phyloP scores from a whole-genome alignment of 306 rosid genomes.

The Adenanthera pavonina region DNA sequence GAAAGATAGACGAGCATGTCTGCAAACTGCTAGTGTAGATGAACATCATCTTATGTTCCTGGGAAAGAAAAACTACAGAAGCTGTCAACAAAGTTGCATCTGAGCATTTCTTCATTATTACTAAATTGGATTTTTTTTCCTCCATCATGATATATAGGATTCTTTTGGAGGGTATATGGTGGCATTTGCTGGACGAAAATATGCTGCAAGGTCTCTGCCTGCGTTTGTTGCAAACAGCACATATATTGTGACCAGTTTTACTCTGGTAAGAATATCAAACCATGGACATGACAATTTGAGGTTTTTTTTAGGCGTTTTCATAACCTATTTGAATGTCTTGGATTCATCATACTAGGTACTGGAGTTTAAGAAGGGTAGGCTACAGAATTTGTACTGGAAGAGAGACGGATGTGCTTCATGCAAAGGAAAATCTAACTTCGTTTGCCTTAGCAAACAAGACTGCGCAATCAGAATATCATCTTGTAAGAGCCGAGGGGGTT shows the following conservation, averaged over 20 bases:
- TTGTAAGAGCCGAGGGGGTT: slow-evolving; percentile 67
- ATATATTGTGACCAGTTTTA: slow-evolving; percentile 65
- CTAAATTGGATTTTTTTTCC: background rate
- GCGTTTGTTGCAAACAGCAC: slow-evolving; percentile 70
- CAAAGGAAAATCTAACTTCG: slow-evolving; percentile 56
- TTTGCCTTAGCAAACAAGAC: slow-evolving; percentile 76
- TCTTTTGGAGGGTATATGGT: slow-evolving; percentile 72
- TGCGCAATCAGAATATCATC: slow-evolving; percentile 65
- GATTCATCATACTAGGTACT: slow-evolving; percentile 58
- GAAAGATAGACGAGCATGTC: slow-evolving; percentile 14
- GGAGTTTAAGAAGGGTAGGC: slow-evolving; percentile 77
- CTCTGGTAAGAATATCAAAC: slow-evolving; percentile 56
- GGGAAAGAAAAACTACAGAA: background rate
- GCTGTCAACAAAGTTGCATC: slow-evolving; percentile 3
- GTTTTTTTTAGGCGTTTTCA: slow-evolving; percentile 2
- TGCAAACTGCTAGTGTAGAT: slow-evolving; percentile 1
- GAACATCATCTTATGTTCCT: slow-evolving; percentile 19
- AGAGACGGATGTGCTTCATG: slow-evolving; percentile 73
- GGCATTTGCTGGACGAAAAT: slow-evolving; percentile 72
- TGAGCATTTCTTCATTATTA: background rate
- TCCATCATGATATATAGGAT: slow-evolving; percentile 47
- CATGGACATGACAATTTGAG: slow-evolving; percentile 1
- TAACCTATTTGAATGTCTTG: slow-evolving; percentile 15
- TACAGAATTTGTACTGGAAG: slow-evolving; percentile 73
- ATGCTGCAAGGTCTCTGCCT: slow-evolving; percentile 72